Base-by-base conservation (phyloP, 352 stramenopile species). In the Hyaloperonospora brassicae region DNA sequence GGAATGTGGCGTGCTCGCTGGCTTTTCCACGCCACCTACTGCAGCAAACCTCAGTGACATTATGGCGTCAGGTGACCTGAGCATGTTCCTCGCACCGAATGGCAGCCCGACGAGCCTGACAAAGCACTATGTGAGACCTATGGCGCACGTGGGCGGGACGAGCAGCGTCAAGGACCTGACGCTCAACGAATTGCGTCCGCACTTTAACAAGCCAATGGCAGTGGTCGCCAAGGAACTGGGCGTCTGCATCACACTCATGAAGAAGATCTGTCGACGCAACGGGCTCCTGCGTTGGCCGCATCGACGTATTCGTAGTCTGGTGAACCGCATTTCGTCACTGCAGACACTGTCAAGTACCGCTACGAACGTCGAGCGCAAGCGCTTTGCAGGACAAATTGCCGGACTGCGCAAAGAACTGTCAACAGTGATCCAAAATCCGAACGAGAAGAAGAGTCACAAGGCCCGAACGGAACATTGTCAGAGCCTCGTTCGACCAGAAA, bases 161-260 rank as follows among this genome's bases (percentile, higher is more conserved):
- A 62, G 86, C 22, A 84, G 80, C 50, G 76, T 87, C 31, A 89
- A 89, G 53, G 78, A 88, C 40, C 55, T 92, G 41, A 87, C 82
- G 36, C 70, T 92, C 24, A 88, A 92, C 49, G 79, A 89, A 50
- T 70, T 92, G 41, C 77, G 79, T 2, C 79, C 78, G 11, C 79
- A 89, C 57, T 92, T 92, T 45, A 89, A 92, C 63, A 89, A 89
- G 48, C 82, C 82, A 5, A 89, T 92, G 78, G 74, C 79, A 1
- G 76, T 80, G 7, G 82, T 92, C 8, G 82, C 79, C 21, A 88
- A 92, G 49, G 82, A 89, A 45, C 64, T 92, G 46, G 82, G 82
- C 30, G 79, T 92, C 23, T 92, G 82, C 50, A 89, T 92, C 61
- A 92, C 82, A 43, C 65, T 92, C 44, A 87, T 92, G 76, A 92